A percentile compares a stretch with the other conserved stretches of the same genome.
These are phyloP conservation scores for Salix purpurea DNA, from an alignment of 345 rosid species.

Conservation along the genomic window DNA sequence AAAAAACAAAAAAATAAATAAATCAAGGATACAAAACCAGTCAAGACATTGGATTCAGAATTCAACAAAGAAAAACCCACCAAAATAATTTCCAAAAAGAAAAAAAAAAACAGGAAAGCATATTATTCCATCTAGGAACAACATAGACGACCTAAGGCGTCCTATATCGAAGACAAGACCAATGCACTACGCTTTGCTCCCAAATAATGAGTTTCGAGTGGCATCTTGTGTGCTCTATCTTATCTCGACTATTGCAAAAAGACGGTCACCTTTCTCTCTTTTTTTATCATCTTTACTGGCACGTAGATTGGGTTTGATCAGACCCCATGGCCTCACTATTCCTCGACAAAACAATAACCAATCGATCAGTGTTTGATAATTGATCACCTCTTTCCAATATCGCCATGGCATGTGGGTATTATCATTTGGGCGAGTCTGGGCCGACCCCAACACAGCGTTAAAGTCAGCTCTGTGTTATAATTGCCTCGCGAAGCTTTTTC, in stretches of 20 bases:
- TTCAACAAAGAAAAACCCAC: too few species aligned
- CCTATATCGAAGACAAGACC: not conserved
- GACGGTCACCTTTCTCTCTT: not conserved
- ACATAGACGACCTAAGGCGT: not conserved
- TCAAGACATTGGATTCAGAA: too few species aligned
- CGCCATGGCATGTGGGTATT: slow-evolving; percentile 26
- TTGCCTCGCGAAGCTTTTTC: slow-evolving; percentile 41
- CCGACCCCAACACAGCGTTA: slow-evolving; percentile 24
- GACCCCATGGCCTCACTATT: slow-evolving; percentile 13
- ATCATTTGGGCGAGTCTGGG: slow-evolving; percentile 16
- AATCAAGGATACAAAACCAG: too few species aligned
- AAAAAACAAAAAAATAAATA: too few species aligned
- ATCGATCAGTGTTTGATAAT: slow-evolving; percentile 8
- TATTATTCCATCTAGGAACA: not conserved
- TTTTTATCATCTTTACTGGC: slow-evolving; percentile 8
- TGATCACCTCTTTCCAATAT: slow-evolving; percentile 30
- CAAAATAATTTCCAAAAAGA: not conserved
- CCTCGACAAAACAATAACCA: slow-evolving; percentile 29
- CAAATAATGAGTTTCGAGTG: not conserved
- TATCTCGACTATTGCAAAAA: not conserved
- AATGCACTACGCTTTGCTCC: not conserved
- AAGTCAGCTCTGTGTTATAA: slow-evolving; percentile 42
- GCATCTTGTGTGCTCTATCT: not conserved
- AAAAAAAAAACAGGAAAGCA: not conserved
- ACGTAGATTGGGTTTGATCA: slow-evolving; percentile 28